These are phyloP conservation scores for Kazachstania kunashirensis DNA, from an alignment of 805 yeast genomes.

Conservation along the genomic window DNA sequence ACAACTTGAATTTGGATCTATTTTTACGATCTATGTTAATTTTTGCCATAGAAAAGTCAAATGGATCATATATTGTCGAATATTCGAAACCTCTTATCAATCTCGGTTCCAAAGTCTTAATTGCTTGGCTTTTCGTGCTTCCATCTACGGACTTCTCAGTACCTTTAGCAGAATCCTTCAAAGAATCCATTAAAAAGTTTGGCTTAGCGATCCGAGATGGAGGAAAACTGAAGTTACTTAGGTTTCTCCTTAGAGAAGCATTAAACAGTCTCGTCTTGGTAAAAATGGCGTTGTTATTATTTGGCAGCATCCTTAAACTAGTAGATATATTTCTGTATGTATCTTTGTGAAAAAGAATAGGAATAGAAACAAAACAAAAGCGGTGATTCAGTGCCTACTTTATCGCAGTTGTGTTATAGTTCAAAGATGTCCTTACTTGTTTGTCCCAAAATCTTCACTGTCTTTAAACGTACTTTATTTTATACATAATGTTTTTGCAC, in stretches of 20 bases:
- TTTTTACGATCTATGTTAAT: constrained; percentile 40
- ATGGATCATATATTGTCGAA: constrained; percentile 63
- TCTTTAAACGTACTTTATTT: too few relatives aligned
- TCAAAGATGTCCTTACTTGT: too few relatives aligned
- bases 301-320: constrained; percentile 1
- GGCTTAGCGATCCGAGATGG: constrained; percentile 1
- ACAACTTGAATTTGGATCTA: constrained; percentile 10
- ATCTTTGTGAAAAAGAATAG: too few relatives aligned
- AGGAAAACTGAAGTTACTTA: constrained; percentile 2
- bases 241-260: neutral
- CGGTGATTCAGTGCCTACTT: too few relatives aligned
- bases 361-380: too few relatives aligned
- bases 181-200: neutral
- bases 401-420: too few relatives aligned
- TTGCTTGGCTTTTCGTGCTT: neutral
- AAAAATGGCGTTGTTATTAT: neutral
- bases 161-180: neutral
- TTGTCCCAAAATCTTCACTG: too few relatives aligned
- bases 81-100: constrained; percentile 34
- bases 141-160: neutral
- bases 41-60: constrained; percentile 61
- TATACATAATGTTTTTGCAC: too few relatives aligned
- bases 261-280: constrained; percentile 1
- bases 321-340: too few relatives aligned
- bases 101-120: constrained; percentile 12